Conservation (phyloP, 768 basidiomycete genomes). For the Leccinum subtestaceum region DNA sequence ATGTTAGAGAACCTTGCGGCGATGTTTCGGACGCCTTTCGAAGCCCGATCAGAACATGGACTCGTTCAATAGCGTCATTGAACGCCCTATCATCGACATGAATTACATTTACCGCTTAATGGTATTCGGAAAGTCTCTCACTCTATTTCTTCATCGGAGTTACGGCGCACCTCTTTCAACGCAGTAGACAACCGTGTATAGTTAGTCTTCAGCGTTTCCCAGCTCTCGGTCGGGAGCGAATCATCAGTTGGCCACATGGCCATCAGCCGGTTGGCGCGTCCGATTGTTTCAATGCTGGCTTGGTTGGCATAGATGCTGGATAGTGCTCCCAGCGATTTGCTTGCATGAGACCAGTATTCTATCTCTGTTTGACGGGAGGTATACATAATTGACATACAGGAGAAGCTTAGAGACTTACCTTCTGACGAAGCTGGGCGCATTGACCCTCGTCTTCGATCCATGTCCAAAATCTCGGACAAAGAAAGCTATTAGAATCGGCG, state of each 20-base stretch:
- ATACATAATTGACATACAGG: conserved; percentile 10
- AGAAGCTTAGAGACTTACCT: conserved; percentile 48
- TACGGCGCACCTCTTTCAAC: conserved; percentile 57
- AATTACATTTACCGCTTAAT: conserved; percentile 10
- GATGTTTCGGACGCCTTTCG: conserved; percentile 64
- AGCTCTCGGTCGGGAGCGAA: conserved; percentile 61
- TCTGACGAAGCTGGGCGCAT: conserved; percentile 71
- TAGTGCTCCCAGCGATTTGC: conserved; percentile 53
- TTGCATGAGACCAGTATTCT: conserved; percentile 72
- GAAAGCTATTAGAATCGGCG: not conserved
- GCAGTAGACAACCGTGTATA: conserved; percentile 62
- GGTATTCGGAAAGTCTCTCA: conserved; percentile 33
- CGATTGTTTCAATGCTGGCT: conserved; percentile 55
- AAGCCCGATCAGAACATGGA: conserved; percentile 68
- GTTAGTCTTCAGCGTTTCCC: conserved; percentile 58
- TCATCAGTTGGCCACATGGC: conserved; percentile 73
- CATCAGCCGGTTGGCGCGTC: conserved; percentile 71
- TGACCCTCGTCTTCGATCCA: conserved; percentile 67
- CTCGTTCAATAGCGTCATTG: conserved; percentile 65
- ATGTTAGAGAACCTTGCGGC: conserved; percentile 48
- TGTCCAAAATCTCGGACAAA: conserved; percentile 24
- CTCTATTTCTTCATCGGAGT: conserved; percentile 64
- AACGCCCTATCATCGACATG: conserved; percentile 50
- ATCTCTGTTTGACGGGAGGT: conserved; percentile 48
- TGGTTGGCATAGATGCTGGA: conserved; percentile 52